A percentile compares a stretch with the other conserved stretches of the same genome.
phyloP scores from a whole-genome alignment of 306 rosid species.

The Acmispon strigosus region DNA sequence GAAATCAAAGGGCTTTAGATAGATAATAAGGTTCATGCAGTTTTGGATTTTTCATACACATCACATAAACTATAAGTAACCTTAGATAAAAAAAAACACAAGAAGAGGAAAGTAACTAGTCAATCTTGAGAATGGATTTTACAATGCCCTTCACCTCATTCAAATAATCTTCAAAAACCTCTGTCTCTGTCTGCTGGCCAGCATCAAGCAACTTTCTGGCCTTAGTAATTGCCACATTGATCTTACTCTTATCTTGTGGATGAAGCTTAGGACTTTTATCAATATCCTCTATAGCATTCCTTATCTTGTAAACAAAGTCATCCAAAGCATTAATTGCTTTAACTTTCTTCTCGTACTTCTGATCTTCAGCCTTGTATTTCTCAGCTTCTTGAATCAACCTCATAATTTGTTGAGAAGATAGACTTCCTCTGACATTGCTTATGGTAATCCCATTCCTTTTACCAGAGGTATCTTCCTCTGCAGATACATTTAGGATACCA shows the following conservation, averaged over 20 bases:
- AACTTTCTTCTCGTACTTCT: slow-evolving; percentile 23
- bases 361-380: slow-evolving; percentile 33
- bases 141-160: slow-evolving; percentile 27
- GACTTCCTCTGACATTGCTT: slow-evolving; percentile 29
- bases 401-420: slow-evolving; percentile 29
- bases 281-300: slow-evolving; percentile 20
- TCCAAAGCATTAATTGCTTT: slow-evolving; percentile 31
- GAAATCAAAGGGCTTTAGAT: no score
- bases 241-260: background rate
- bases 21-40: background rate
- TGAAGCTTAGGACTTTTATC: slow-evolving; percentile 7
- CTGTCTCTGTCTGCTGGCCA: slow-evolving; percentile 11
- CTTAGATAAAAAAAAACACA: no score
- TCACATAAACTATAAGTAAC: background rate
- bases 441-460: slow-evolving; percentile 21
- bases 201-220: slow-evolving; percentile 26
- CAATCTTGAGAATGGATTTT: slow-evolving; percentile 31
- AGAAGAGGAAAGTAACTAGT: background rate
- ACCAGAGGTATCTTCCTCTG: no score
- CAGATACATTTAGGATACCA: no score
- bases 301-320: slow-evolving; percentile 23
- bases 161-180: slow-evolving; percentile 27
- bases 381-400: slow-evolving; percentile 37
- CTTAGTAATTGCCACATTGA: slow-evolving; percentile 14
- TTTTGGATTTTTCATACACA: background rate